Percentiles rank a stretch among this genome's conserved stretches.
Evolutionary conservation across 2,329 filamentous ascomycete genomes (phyloP).

Genomic region (Penicillium sp.): DNA sequence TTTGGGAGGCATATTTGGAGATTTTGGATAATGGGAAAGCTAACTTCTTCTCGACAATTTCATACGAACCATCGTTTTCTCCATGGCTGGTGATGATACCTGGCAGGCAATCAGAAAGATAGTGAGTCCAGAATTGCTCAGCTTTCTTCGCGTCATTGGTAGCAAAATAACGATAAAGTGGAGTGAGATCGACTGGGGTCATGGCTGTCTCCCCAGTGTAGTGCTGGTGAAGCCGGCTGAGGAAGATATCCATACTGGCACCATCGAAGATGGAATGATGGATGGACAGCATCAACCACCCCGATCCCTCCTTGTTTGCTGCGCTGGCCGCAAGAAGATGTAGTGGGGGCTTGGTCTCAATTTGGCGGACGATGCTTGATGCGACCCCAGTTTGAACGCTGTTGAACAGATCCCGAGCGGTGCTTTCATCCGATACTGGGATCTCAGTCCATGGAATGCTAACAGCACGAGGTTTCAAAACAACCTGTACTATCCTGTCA

Average conservation of each 20-base stretch:
- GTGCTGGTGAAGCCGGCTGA: slow-evolving; percentile 13
- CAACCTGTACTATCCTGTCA: not conserved
- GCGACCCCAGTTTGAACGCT: not conserved
- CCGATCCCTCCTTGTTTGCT: not conserved
- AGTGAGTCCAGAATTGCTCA: not conserved
- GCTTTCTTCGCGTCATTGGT: not conserved
- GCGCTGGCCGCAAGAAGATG: not conserved
- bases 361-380: not conserved
- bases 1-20: not conserved
- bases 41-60: not conserved
- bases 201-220: slow-evolving; percentile 8
- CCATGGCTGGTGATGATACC: not conserved
- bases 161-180: slow-evolving; percentile 2
- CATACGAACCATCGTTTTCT: not conserved
- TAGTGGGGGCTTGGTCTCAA: slow-evolving; percentile 1
- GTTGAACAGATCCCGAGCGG: not conserved
- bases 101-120: not conserved
- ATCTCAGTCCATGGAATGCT: not conserved
- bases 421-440: not conserved
- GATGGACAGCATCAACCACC: slow-evolving; percentile 16
- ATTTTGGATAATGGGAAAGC: not conserved
- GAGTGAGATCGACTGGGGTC: not conserved
- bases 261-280: slow-evolving; percentile 19
- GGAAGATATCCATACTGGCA: slow-evolving; percentile 12
- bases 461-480: slow-evolving; percentile 2